Percentiles rank a stretch among this genome's conserved stretches.
phyloP scores from a whole-genome alignment of 768 basidiomycete genomes.

The Lactarius hengduanensis region DNA sequence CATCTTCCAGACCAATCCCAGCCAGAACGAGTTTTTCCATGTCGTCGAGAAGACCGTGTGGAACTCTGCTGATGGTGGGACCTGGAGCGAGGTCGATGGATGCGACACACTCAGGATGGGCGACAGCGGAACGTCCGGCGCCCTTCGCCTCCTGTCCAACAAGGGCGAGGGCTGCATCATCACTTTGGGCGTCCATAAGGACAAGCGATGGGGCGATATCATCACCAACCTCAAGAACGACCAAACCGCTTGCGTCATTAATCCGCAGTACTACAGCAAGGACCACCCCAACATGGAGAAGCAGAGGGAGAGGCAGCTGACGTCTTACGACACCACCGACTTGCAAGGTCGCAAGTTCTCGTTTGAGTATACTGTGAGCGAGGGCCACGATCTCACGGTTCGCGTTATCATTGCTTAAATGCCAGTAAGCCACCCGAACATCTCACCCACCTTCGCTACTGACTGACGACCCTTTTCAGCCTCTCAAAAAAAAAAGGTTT shows the following conservation, averaged over 20 bases:
- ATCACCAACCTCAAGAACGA: constrained; percentile 34
- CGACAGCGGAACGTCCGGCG: constrained; percentile 42
- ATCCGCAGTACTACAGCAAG: constrained; percentile 10
- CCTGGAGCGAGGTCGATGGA: constrained; percentile 34
- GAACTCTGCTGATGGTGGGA: constrained; percentile 38
- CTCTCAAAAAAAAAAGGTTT: background rate
- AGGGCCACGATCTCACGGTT: background rate
- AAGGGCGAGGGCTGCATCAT: constrained; percentile 37
- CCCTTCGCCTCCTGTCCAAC: constrained; percentile 36
- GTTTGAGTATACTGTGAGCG: background rate
- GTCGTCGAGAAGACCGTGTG: constrained; percentile 39
- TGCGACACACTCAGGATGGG: constrained; percentile 36
- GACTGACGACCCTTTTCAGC: background rate
- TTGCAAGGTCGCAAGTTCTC: background rate
- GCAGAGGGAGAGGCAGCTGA: constrained; percentile 83
- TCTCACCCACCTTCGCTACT: background rate
- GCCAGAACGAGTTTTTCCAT: constrained; percentile 31
- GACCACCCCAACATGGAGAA: background rate
- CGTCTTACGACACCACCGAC: background rate
- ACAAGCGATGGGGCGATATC: constrained; percentile 42
- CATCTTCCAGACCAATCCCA: constrained; percentile 28
- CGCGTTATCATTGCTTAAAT: background rate
- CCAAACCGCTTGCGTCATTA: constrained; percentile 12
- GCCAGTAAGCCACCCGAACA: background rate
- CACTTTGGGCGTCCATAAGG: constrained; percentile 42